Evolutionary conservation across 2,329 filamentous ascomycete genomes (phyloP).

Genomic region (Ilyonectria robusta): DNA sequence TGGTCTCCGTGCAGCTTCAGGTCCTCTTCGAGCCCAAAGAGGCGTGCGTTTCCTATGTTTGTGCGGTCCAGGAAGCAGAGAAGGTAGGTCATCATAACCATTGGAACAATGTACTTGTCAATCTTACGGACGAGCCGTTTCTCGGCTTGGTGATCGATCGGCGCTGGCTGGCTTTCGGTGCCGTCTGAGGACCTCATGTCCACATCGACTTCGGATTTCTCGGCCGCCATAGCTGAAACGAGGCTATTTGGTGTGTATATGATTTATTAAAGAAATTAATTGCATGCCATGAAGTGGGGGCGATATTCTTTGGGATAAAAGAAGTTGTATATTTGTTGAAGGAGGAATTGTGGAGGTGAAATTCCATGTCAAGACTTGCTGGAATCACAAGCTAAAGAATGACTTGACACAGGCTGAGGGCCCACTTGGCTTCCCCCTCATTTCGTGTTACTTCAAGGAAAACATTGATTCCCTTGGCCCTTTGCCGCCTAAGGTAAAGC

Average conservation of each 20-base stretch:
- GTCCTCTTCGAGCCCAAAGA: slow-evolving; percentile 61
- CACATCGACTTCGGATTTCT: neutral
- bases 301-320: neutral
- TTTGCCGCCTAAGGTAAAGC: neutral
- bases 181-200: neutral
- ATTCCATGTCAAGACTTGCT: neutral
- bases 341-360: neutral
- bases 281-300: neutral
- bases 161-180: neutral
- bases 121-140: slow-evolving; percentile 17
- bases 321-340: neutral
- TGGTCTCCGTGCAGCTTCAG: slow-evolving; percentile 71
- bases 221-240: neutral
- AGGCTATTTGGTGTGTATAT: neutral
- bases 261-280: neutral
- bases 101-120: slow-evolving; percentile 21
- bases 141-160: slow-evolving; percentile 18
- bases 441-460: neutral
- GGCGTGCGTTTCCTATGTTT: slow-evolving; percentile 62
- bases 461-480: neutral
- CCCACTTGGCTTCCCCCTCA: neutral
- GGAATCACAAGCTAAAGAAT: neutral
- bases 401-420: neutral
- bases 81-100: slow-evolving; percentile 21
- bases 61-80: slow-evolving; percentile 52